These are phyloP conservation scores for Rachicladosporium sp. DNA, from an alignment of 2,329 filamentous ascomycete genomes.

Conservation along the genomic window DNA sequence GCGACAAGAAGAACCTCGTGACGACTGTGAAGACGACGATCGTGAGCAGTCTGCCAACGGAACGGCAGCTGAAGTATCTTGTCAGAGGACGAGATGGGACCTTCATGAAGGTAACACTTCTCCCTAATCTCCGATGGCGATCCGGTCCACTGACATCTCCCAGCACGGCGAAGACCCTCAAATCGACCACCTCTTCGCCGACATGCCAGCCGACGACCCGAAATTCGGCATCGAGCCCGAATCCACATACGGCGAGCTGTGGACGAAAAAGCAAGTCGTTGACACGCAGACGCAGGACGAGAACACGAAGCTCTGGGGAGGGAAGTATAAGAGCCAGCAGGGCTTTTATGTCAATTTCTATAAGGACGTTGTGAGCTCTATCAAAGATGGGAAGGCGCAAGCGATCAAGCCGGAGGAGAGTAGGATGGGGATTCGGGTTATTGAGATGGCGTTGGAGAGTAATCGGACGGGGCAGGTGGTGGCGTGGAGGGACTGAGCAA, in stretches of 20 bases:
- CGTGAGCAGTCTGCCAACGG: slow-evolving; percentile 16
- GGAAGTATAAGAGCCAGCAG: slow-evolving; percentile 27
- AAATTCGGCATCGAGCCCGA: slow-evolving; percentile 27
- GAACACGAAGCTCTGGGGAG: slow-evolving; percentile 21
- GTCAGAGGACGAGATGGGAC: slow-evolving; percentile 24
- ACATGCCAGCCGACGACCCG: slow-evolving; percentile 16
- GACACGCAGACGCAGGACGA: slow-evolving; percentile 9
- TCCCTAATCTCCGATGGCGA: background rate
- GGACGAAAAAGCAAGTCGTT: slow-evolving; percentile 28
- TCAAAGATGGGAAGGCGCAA: slow-evolving; percentile 27
- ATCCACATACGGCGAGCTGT: slow-evolving; percentile 26
- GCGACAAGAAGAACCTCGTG: slow-evolving; percentile 20
- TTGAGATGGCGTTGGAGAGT: slow-evolving; percentile 32
- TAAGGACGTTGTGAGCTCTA: slow-evolving; percentile 29
- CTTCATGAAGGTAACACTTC: slow-evolving; percentile 26
- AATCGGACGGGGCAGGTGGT: slow-evolving; percentile 23
- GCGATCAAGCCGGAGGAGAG: slow-evolving; percentile 29
- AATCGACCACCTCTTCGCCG: slow-evolving; percentile 22
- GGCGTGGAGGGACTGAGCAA: slow-evolving; percentile 7
- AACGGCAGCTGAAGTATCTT: slow-evolving; percentile 24
- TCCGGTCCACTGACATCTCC: background rate
- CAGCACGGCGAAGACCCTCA: slow-evolving; percentile 23
- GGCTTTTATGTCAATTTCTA: slow-evolving; percentile 32
- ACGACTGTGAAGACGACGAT: slow-evolving; percentile 25
- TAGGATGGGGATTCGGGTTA: slow-evolving; percentile 29